Evolutionary conservation across 148 eudicot genomes (phyloP).

Genomic region (Nepenthes gracilis): DNA sequence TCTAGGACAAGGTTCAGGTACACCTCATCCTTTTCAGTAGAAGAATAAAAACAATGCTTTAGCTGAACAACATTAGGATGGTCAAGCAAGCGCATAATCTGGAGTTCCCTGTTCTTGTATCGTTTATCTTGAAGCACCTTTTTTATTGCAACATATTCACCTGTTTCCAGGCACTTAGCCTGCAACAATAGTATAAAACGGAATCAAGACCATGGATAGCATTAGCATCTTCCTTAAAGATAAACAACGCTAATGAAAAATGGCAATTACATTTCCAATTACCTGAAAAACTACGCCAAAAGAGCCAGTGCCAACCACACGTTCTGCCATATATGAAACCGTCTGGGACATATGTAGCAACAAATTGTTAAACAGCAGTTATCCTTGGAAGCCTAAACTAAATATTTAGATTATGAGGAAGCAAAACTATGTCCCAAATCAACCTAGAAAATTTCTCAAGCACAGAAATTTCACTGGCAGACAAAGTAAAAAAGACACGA

Average conservation of each 20-base stretch:
- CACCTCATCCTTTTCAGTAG: constrained; percentile 80
- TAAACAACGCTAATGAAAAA: background rate
- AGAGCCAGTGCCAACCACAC: constrained; percentile 95
- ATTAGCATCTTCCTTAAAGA: background rate
- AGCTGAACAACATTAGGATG: constrained; percentile 78
- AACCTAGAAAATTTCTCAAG: background rate
- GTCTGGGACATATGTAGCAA: constrained; percentile 33
- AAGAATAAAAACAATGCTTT: constrained; percentile 65
- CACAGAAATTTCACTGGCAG: too few species aligned
- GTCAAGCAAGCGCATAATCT: constrained; percentile 68
- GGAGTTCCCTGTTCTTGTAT: constrained; percentile 95
- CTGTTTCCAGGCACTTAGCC: constrained; percentile 91
- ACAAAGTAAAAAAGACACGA: too few species aligned
- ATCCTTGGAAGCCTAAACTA: background rate
- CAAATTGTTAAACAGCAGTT: constrained; percentile 4
- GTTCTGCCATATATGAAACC: constrained; percentile 86
- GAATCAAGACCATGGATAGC: background rate
- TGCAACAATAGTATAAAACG: constrained; percentile 10
- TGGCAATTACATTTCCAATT: constrained; percentile 7
- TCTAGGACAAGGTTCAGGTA: constrained; percentile 87
- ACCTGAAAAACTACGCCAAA: constrained; percentile 97
- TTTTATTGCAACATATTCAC: constrained; percentile 87
- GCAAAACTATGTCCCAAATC: background rate
- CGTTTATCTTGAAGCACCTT: constrained; percentile 91
- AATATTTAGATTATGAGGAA: background rate